These are phyloP conservation scores for Rauvolfia tetraphylla DNA, from an alignment of 257 asterid genomes.

Conservation along the genomic window DNA sequence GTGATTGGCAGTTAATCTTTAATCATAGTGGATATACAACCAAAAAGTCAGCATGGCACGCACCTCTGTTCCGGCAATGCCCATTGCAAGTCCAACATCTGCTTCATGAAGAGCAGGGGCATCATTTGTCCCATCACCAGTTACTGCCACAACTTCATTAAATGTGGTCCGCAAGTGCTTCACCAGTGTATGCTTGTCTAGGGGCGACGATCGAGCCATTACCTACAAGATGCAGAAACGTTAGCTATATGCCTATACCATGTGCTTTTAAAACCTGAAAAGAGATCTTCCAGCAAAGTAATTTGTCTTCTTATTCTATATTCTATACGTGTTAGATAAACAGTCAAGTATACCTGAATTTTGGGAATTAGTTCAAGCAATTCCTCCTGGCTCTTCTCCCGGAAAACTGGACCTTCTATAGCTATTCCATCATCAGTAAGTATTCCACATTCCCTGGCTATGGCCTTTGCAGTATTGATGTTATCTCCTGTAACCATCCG, in stretches of 20 bases:
- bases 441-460: conserved; percentile 95
- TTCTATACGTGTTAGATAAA: background rate
- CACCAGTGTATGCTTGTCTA: conserved; percentile 88
- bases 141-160: conserved; percentile 91
- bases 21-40: no score
- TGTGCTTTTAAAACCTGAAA: background rate
- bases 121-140: conserved; percentile 98
- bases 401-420: conserved; percentile 87
- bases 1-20: background rate
- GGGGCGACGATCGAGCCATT: conserved; percentile 96
- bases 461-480: conserved; percentile 86
- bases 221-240: conserved; percentile 36
- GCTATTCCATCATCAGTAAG: conserved; percentile 89
- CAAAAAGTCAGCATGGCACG: background rate
- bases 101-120: conserved; percentile 99
- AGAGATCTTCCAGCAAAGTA: conserved; percentile 17
- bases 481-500: conserved; percentile 98
- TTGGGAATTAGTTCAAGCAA: conserved; percentile 66
- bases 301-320: background rate
- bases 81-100: conserved; percentile 97
- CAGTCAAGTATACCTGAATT: conserved; percentile 56
- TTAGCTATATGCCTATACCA: background rate
- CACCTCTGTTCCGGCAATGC: conserved; percentile 98
- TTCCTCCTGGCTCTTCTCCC: conserved; percentile 76
- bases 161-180: conserved; percentile 79